These are phyloP conservation scores for Castanospermum australe DNA, from an alignment of 306 rosid genomes.

Conservation along the genomic window DNA sequence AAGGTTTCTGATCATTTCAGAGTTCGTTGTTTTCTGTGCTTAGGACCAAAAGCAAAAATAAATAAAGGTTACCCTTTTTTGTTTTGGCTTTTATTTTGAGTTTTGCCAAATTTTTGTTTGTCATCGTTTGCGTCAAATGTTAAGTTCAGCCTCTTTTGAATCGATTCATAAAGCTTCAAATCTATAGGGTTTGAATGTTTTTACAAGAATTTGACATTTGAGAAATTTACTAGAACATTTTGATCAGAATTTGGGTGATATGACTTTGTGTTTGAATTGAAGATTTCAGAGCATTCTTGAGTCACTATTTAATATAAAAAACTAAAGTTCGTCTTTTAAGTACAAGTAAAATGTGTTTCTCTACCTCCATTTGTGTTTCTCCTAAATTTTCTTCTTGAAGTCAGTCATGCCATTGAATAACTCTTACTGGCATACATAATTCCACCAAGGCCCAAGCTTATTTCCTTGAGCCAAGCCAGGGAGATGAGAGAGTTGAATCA, in stretches of 20 bases:
- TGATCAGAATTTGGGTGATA: too few relatives aligned
- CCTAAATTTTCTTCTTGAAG: not conserved
- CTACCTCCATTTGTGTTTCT: not conserved
- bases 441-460: not conserved
- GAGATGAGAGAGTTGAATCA: conserved; percentile 9
- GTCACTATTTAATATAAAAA: not conserved
- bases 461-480: not conserved
- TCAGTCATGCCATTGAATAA: not conserved
- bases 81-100: not conserved
- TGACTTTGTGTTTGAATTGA: not conserved
- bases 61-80: not conserved
- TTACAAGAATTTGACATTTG: not conserved
- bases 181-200: not conserved
- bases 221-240: not conserved
- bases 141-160: not conserved
- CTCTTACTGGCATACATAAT: not conserved
- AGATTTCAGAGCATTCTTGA: not conserved
- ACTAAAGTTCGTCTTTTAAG: not conserved
- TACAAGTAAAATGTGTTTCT: not conserved
- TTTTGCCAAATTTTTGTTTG: not conserved
- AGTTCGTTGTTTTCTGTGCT: not conserved
- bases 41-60: not conserved
- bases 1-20: not conserved
- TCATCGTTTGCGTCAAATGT: not conserved
- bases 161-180: not conserved